A percentile compares a stretch with the other conserved stretches of the same genome.
Evolutionary conservation across 1,284 basidiomycete genomes (phyloP).

Genomic region (Cerrena zonata): DNA sequence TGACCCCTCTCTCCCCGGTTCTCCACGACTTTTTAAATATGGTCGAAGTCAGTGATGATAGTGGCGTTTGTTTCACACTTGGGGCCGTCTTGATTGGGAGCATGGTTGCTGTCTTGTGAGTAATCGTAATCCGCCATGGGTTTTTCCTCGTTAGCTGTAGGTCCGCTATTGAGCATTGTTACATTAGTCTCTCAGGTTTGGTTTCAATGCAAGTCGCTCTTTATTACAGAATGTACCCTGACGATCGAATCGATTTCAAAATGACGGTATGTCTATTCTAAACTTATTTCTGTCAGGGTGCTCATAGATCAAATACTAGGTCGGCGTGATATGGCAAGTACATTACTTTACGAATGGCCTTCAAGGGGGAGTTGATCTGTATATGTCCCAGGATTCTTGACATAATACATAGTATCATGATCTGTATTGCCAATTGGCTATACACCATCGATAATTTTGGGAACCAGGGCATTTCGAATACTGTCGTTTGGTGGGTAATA

Average conservation of each 20-base stretch:
- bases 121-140: background rate
- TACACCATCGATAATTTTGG: conserved; percentile 30
- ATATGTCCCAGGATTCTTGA: conserved; percentile 25
- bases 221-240: conserved; percentile 16
- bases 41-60: too few species aligned
- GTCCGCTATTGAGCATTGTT: background rate
- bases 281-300: background rate
- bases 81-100: conserved; percentile 5
- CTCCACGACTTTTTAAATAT: too few species aligned
- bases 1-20: too few species aligned
- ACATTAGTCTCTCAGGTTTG: conserved; percentile 17
- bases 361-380: background rate
- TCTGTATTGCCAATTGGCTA: conserved; percentile 31
- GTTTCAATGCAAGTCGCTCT: conserved; percentile 19
- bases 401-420: conserved; percentile 23
- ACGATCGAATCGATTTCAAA: conserved; percentile 13
- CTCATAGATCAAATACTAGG: background rate
- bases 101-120: conserved; percentile 4
- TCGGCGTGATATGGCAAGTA: conserved; percentile 5
- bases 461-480: conserved; percentile 13
- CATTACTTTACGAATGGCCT: background rate
- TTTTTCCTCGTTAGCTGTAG: background rate
- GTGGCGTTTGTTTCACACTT: too few species aligned
- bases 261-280: conserved; percentile 10
- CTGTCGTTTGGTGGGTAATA: conserved; percentile 25